phyloP scores from a whole-genome alignment of 441 rosid species.

The Gossypium davidsonii region DNA sequence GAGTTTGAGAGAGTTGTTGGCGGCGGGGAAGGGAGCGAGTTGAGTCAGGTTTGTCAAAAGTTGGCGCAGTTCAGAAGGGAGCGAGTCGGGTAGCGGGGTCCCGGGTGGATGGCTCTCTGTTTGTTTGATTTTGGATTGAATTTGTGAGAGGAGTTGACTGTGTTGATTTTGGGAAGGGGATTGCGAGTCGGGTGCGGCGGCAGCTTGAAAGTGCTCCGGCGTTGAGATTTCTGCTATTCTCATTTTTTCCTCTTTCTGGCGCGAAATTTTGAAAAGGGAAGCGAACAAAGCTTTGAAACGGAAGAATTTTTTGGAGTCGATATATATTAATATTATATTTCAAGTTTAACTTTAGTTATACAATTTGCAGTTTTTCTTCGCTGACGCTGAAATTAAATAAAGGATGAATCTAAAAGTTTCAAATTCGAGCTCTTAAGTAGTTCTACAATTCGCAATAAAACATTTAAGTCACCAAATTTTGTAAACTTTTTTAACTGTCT shows the following conservation, averaged over 20 bases:
- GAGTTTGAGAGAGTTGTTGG: conserved; percentile 53
- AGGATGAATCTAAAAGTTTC: too few relatives aligned
- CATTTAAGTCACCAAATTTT: too few relatives aligned
- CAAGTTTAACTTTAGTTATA: too few relatives aligned
- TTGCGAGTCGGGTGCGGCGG: conserved; percentile 14
- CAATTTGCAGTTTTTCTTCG: too few relatives aligned
- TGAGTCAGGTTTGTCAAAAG: conserved; percentile 49
- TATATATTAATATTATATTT: too few relatives aligned
- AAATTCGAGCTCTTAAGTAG: too few relatives aligned
- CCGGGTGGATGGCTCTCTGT: conserved; percentile 36
- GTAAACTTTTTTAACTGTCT: too few relatives aligned
- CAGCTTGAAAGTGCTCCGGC: conserved; percentile 42
- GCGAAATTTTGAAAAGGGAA: conserved; percentile 7
- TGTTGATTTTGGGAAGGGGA: conserved; percentile 24
- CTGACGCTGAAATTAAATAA: too few relatives aligned
- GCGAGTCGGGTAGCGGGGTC: conserved; percentile 28
- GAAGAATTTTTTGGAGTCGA: background rate
- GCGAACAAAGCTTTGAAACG: background rate
- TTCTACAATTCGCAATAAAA: too few relatives aligned
- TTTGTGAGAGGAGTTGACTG: conserved; percentile 42
- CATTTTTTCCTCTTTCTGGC: conserved; percentile 32
- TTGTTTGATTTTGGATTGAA: conserved; percentile 58
- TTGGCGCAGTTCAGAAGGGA: conserved; percentile 51
- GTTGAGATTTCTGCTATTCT: conserved; percentile 76
- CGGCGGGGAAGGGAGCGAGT: conserved; percentile 45